Evolutionary conservation across 1,284 basidiomycete species (phyloP).

Genomic region (Xerocomus nothofagi): DNA sequence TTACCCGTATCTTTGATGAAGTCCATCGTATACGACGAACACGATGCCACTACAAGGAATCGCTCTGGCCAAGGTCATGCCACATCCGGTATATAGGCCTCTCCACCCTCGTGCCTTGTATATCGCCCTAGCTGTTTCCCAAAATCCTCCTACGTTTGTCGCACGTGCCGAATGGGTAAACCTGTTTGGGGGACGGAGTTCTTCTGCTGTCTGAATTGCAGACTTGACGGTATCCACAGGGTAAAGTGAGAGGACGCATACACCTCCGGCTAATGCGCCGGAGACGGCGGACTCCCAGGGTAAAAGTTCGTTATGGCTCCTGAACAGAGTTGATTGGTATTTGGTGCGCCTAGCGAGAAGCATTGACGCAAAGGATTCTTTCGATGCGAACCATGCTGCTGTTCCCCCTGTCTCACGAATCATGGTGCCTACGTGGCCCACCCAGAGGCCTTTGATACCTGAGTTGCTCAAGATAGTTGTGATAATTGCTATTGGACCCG

Average conservation of each 20-base stretch:
- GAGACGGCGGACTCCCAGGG: conserved; percentile 77
- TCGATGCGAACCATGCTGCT: conserved; percentile 86
- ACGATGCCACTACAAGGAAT: conserved; percentile 85
- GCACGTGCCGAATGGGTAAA: conserved; percentile 19
- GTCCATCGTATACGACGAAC: conserved; percentile 77
- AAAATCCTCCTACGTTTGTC: conserved; percentile 48
- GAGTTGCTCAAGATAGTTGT: conserved; percentile 59
- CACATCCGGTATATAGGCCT: conserved; percentile 86
- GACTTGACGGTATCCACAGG: conserved; percentile 90
- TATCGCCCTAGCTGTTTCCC: conserved; percentile 67
- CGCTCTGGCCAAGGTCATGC: conserved; percentile 79
- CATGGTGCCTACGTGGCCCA: conserved; percentile 84
- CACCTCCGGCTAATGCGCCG: conserved; percentile 79
- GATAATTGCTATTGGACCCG: conserved; percentile 73
- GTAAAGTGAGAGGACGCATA: conserved; percentile 80
- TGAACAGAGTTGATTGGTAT: conserved; percentile 37
- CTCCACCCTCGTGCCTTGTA: conserved; percentile 70
- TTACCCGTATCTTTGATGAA: conserved; percentile 52
- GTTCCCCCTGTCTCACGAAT: conserved; percentile 87
- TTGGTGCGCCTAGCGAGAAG: conserved; percentile 47
- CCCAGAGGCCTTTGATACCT: conserved; percentile 82
- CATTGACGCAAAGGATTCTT: conserved; percentile 68
- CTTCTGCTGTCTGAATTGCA: conserved; percentile 85
- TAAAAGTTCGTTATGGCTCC: conserved; percentile 38
- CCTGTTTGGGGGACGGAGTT: conserved; percentile 53